These are phyloP conservation scores for Scheffersomyces lignicola DNA, from an alignment of 1,139 yeast species.

Conservation along the genomic window DNA sequence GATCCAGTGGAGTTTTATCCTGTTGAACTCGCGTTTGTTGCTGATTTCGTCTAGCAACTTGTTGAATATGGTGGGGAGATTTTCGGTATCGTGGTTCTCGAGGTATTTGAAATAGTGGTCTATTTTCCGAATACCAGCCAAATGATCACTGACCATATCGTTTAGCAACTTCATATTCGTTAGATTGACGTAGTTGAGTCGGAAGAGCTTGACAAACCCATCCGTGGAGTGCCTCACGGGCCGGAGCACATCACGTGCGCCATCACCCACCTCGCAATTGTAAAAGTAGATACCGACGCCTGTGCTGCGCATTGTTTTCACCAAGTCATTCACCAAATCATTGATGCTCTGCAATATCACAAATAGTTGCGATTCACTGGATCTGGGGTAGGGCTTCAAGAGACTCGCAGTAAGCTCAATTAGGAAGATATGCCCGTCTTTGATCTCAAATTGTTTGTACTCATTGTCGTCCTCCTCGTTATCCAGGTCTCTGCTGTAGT, in stretches of 20 bases:
- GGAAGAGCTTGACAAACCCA: constrained; percentile 31
- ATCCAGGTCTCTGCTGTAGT: constrained; percentile 11
- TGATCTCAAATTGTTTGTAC: constrained; percentile 48
- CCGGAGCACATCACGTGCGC: constrained; percentile 5
- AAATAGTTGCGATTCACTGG: constrained; percentile 42
- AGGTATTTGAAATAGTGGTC: constrained; percentile 23
- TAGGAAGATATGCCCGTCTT: constrained; percentile 64
- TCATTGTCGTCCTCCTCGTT: constrained; percentile 13
- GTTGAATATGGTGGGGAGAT: constrained; percentile 32
- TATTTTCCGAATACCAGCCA: constrained; percentile 18
- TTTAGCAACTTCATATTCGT: constrained; percentile 40
- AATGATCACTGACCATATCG: constrained; percentile 32
- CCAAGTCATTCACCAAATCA: constrained; percentile 56
- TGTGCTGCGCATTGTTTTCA: constrained; percentile 59
- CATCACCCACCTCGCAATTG: constrained; percentile 35
- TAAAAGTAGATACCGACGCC: constrained; percentile 69
- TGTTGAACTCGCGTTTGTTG: constrained; percentile 30
- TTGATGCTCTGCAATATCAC: constrained; percentile 55
- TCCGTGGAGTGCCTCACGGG: constrained; percentile 9
- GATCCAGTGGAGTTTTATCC: constrained; percentile 41
- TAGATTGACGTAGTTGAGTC: constrained; percentile 37
- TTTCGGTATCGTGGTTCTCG: constrained; percentile 31
- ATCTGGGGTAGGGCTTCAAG: constrained; percentile 33
- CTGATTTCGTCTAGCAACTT: constrained; percentile 37
- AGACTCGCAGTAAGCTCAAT: constrained; percentile 59